These are phyloP conservation scores for Fusarium burgessii DNA, from an alignment of 2,329 filamentous ascomycete species.

Conservation along the genomic window DNA sequence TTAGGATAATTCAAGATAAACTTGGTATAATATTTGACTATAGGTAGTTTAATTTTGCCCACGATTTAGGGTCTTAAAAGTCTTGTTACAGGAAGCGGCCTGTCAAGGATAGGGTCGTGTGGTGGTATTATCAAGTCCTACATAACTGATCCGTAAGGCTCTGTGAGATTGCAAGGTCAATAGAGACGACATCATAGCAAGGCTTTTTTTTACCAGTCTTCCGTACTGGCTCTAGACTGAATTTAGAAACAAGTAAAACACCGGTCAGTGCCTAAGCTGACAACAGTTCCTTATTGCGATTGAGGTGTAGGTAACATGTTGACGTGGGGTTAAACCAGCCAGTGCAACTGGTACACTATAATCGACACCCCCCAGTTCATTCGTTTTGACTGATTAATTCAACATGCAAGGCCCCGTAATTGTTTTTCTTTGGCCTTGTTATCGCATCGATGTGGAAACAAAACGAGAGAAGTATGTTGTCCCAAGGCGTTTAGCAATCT, in stretches of 20 bases:
- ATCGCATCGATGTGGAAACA: constrained; percentile 28
- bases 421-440: constrained; percentile 30
- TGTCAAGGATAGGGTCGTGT: constrained; percentile 19
- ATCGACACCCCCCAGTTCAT: constrained; percentile 7
- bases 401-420: constrained; percentile 15
- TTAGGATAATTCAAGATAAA: too few species aligned
- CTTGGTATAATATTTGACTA: too few species aligned
- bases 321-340: constrained; percentile 16
- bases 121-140: constrained; percentile 35
- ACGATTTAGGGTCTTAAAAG: too few species aligned
- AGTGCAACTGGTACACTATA: constrained; percentile 11
- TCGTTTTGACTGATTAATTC: constrained; percentile 12
- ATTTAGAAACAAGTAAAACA: constrained; percentile 14
- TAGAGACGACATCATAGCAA: constrained; percentile 29
- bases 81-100: not conserved
- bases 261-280: constrained; percentile 39
- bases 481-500: constrained; percentile 2
- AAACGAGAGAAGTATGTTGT: constrained; percentile 21
- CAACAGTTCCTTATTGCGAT: constrained; percentile 6
- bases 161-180: constrained; percentile 19
- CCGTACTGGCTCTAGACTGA: constrained; percentile 6
- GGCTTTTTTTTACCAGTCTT: constrained; percentile 3
- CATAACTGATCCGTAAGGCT: constrained; percentile 36
- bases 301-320: constrained; percentile 4
- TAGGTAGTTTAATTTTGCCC: too few species aligned